Percentiles rank a stretch among this genome's conserved stretches.
These are phyloP conservation scores for Pestalotiopsis sp. DNA, from an alignment of 2,329 filamentous ascomycete species.

Conservation along the genomic window DNA sequence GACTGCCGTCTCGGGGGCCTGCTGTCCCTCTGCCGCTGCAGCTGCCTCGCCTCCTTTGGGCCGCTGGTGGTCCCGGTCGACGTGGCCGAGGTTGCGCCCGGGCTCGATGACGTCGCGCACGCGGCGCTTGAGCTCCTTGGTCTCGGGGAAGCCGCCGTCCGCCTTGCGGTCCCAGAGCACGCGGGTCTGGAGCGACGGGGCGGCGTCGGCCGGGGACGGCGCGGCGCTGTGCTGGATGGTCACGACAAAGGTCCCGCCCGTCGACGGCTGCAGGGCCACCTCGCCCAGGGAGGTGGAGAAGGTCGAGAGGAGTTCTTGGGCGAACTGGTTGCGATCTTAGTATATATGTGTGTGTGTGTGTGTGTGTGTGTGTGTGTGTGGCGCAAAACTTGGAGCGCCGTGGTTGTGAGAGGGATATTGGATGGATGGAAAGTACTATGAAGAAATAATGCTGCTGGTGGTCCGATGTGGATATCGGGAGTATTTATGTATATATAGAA, in stretches of 20 bases:
- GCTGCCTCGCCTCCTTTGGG: background rate
- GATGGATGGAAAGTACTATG: background rate
- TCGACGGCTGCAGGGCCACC: constrained; percentile 82
- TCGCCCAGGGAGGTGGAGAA: constrained; percentile 85
- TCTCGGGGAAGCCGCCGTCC: constrained; percentile 91
- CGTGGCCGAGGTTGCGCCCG: constrained; percentile 76
- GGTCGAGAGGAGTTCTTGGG: constrained; percentile 92
- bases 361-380: too few species aligned
- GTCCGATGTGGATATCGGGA: too few species aligned
- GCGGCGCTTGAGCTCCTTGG: constrained; percentile 84
- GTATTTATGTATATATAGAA: background rate
- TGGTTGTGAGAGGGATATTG: background rate
- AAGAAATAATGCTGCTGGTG: too few species aligned
- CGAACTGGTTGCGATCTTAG: constrained; percentile 61
- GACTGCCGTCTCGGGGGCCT: background rate
- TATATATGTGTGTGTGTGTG: too few species aligned
- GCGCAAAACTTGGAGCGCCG: background rate
- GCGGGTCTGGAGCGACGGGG: constrained; percentile 41
- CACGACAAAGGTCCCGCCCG: constrained; percentile 82
- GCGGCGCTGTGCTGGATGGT: constrained; percentile 47
- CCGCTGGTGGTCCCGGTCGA: constrained; percentile 57
- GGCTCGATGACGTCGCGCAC: constrained; percentile 85
- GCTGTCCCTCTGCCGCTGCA: background rate
- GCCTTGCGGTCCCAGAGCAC: constrained; percentile 85
- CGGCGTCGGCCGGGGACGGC: constrained; percentile 24